Evolutionary conservation across 495 filamentous ascomycete species (phyloP).

Genomic region (Lasiosphaeria ovina): DNA sequence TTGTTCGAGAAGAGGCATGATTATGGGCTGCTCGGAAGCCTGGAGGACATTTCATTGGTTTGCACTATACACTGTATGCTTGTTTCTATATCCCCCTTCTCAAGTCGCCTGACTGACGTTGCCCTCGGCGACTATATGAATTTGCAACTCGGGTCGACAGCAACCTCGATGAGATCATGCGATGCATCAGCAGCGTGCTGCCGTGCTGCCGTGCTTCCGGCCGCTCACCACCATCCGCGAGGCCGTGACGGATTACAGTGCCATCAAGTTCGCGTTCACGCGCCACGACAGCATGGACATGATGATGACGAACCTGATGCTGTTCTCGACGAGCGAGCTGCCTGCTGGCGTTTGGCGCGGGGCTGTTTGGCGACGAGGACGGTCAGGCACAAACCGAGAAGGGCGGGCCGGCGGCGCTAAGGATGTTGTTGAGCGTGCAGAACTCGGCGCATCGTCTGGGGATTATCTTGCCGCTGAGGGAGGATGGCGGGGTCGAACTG

Average conservation of each 20-base stretch:
- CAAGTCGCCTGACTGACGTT: background rate
- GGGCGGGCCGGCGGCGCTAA: background rate
- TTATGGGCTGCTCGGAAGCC: no score
- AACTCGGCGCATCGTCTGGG: background rate
- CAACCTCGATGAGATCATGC: conserved; percentile 1
- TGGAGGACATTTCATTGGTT: no score
- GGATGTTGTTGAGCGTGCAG: background rate
- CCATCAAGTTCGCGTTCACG: background rate
- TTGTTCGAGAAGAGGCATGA: no score
- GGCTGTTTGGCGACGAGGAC: background rate
- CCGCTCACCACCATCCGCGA: background rate
- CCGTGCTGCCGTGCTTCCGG: background rate
- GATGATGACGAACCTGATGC: background rate
- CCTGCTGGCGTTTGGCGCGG: background rate
- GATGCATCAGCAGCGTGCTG: conserved; percentile 1
- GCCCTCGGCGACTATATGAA: background rate
- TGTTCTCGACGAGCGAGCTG: background rate
- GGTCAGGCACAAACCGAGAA: background rate
- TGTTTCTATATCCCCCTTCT: no score
- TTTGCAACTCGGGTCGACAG: background rate
- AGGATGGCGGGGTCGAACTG: conserved; percentile 1
- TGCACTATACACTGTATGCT: no score
- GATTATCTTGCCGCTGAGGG: background rate
- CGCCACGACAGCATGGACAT: background rate
- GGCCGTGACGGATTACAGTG: background rate